phyloP scores from a whole-genome alignment of 306 rosid genomes.

The Malus sieversii region DNA sequence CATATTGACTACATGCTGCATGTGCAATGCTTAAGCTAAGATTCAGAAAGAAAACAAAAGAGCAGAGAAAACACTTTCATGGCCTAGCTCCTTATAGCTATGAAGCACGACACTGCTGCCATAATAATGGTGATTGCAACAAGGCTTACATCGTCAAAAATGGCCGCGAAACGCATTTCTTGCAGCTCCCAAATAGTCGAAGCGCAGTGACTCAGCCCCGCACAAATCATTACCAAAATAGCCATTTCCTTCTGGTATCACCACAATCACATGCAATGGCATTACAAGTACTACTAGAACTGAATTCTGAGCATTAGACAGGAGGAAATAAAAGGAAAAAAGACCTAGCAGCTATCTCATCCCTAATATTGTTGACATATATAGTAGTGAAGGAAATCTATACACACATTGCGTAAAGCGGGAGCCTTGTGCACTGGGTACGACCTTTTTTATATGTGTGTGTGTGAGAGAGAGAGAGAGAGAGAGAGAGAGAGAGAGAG shows the following conservation, averaged over 20 bases:
- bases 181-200: conserved; percentile 44
- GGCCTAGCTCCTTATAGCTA: conserved; percentile 16
- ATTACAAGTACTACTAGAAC: neutral
- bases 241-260: conserved; percentile 5
- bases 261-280: neutral
- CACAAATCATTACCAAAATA: conserved; percentile 7
- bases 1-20: neutral
- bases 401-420: no score
- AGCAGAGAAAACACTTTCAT: neutral
- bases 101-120: conserved; percentile 32
- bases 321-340: no score
- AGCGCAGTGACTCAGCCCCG: conserved; percentile 15
- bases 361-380: neutral
- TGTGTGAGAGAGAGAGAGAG: no score
- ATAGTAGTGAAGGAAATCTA: neutral
- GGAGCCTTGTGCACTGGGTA: no score
- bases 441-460: no score
- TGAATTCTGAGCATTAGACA: no score
- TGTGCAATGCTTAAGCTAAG: neutral
- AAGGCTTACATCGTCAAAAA: conserved; percentile 19
- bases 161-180: conserved; percentile 36
- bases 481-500: neutral
- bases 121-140: conserved; percentile 15
- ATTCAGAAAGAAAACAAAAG: neutral
- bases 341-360: neutral